These are phyloP conservation scores for Dionaea muscipula DNA, from an alignment of 179 eudicot genomes.

Conservation along the genomic window DNA sequence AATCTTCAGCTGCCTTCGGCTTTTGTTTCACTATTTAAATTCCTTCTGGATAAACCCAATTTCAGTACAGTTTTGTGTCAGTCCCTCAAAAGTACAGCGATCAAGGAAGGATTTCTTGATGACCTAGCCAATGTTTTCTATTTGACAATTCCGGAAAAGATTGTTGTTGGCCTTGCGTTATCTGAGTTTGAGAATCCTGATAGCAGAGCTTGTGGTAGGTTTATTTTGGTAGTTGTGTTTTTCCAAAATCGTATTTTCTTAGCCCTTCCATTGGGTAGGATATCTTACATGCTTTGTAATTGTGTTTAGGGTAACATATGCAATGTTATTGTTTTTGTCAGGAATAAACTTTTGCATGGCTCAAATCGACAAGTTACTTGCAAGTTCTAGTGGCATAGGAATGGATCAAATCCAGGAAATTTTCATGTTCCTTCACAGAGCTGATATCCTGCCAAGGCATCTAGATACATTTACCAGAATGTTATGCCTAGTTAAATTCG, in stretches of 20 bases:
- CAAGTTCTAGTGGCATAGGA: constrained; percentile 28
- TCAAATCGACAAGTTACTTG: constrained; percentile 53
- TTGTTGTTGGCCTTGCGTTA: constrained; percentile 79
- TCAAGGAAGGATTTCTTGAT: constrained; percentile 59
- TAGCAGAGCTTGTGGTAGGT: constrained; percentile 48
- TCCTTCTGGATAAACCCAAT: constrained; percentile 53
- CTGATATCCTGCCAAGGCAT: constrained; percentile 69
- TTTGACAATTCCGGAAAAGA: constrained; percentile 52
- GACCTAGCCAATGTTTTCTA: constrained; percentile 45
- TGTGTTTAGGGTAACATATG: not conserved
- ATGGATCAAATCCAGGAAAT: constrained; percentile 56
- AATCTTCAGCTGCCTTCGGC: constrained; percentile 36
- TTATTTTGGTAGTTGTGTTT: not conserved
- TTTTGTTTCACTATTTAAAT: constrained; percentile 44
- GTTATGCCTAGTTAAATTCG: constrained; percentile 45
- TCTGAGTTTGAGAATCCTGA: constrained; percentile 57
- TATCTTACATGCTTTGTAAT: constrained; percentile 3
- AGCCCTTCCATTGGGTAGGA: not conserved
- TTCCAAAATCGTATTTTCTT: not conserved
- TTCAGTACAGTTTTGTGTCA: constrained; percentile 59
- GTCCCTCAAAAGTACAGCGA: constrained; percentile 33
- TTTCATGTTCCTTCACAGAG: constrained; percentile 58
- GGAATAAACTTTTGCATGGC: constrained; percentile 74
- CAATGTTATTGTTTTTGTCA: constrained; percentile 19
- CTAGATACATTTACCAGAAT: constrained; percentile 67